Evolutionary conservation across 768 basidiomycete genomes (phyloP), one percentile per base, ranked within the genome.

Genomic region (Auricularia sp.): DNA sequence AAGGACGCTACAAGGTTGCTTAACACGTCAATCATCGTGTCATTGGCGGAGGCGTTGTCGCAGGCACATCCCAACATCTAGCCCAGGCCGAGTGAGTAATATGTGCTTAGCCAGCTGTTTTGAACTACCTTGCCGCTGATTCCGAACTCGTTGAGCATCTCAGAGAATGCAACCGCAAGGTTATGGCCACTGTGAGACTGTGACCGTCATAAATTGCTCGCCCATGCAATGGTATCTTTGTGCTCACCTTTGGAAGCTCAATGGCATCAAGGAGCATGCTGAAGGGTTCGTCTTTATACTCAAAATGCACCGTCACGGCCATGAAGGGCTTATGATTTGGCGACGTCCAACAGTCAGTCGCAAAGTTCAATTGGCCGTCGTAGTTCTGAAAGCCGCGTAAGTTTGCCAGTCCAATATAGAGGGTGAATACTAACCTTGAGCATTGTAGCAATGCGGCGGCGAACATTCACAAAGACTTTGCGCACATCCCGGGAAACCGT

Each of bases 331-430:
- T 61, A 56, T 79, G 73, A 63, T 79, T 79, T 0, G 74, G 74
- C 0, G 74, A 76, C 0, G 75, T 77, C 78, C 77, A 80, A 0
- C 71, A 71, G 67, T 80, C 76, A 0, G 75, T 76, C 0, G 71
- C 70, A 64, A 78, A 76, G 62, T 66, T 76, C 2, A 79, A 42
- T 1, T 62, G 35, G 1, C 77, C 75, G 0, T 72, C 64, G 64
- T 76, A 69, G 8, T 71, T 69, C 77, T 76, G 64, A 14, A 42
- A 36, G 59, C 37, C 21, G 34, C 24, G 18, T 36, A 21, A 58
- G 42, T 44, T 8, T 8, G 8, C 16, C 42, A 44, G 10, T 44
- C 10, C 42, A 44, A 16, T 44, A 36, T 1, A 34, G 36, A n/a
- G 18, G 64, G 65, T 67, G 67, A 24, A 24, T 24, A 24, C 24